These are phyloP conservation scores for Nemania bipapillata DNA, from an alignment of 2,329 filamentous ascomycete genomes.

Conservation along the genomic window DNA sequence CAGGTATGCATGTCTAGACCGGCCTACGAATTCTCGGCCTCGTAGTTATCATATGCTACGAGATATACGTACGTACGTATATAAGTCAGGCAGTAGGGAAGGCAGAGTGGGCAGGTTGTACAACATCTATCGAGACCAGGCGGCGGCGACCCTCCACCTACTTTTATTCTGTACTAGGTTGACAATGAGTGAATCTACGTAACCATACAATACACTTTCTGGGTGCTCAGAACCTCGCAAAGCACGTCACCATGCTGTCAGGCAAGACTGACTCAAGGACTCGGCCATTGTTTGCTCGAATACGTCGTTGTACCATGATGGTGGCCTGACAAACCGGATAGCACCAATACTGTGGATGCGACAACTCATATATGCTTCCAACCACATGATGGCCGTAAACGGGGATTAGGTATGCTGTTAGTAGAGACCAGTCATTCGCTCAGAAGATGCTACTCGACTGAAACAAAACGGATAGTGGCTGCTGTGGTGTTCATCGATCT, in stretches of 20 bases:
- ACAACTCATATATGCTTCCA: conserved; percentile 33
- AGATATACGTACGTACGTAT: conserved; percentile 23
- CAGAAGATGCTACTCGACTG: conserved; percentile 28
- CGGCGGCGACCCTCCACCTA: too few species aligned
- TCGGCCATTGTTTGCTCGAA: conserved; percentile 33
- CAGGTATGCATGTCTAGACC: conserved; percentile 19
- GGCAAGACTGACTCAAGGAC: conserved; percentile 12
- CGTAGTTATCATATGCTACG: conserved; percentile 20
- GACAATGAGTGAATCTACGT: conserved; percentile 19
- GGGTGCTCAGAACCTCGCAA: conserved; percentile 17
- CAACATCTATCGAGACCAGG: conserved; percentile 28
- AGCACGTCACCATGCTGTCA: conserved; percentile 12
- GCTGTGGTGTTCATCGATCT: conserved; percentile 35
- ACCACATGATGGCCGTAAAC: conserved; percentile 24
- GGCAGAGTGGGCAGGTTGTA: conserved; percentile 18
- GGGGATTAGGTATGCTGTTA: conserved; percentile 38
- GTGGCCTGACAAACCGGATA: conserved; percentile 14
- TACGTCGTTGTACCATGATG: conserved; percentile 25
- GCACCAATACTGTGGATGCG: conserved; percentile 25
- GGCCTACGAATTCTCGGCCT: conserved; percentile 32
- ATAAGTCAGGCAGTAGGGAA: conserved; percentile 22
- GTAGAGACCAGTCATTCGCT: conserved; percentile 27
- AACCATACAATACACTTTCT: conserved; percentile 24
- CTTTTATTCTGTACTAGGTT: neutral
- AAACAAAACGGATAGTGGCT: conserved; percentile 35